phyloP scores from a whole-genome alignment of 2,329 filamentous ascomycete genomes.

The Drechslera avenae region DNA sequence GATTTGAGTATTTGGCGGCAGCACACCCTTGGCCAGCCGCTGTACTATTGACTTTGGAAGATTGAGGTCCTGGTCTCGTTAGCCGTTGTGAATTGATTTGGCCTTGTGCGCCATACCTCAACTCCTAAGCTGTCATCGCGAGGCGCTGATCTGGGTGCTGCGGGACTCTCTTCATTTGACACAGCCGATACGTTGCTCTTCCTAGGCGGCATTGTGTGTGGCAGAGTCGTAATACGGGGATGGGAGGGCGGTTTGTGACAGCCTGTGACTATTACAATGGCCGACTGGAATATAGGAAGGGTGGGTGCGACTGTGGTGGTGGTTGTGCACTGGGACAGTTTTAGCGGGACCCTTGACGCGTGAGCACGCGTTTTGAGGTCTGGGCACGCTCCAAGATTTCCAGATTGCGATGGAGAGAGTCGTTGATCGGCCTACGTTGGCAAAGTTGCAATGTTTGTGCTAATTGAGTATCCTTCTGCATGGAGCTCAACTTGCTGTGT shows the following conservation, averaged over 20 bases:
- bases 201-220: conserved; percentile 52
- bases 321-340: conserved; percentile 14
- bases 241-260: background rate
- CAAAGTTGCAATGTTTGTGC: too few relatives aligned
- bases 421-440: too few relatives aligned
- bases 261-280: too few relatives aligned
- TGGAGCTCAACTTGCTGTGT: too few relatives aligned
- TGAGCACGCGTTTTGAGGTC: conserved; percentile 33
- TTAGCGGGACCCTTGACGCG: conserved; percentile 33
- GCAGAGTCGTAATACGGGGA: background rate
- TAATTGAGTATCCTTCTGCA: too few relatives aligned
- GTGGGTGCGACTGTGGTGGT: too few relatives aligned
- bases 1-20: conserved; percentile 81
- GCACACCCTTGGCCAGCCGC: conserved; percentile 76
- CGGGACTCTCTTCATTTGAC: conserved; percentile 45
- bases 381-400: conserved; percentile 13
- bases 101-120: conserved; percentile 44
- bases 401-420: too few relatives aligned
- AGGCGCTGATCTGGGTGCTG: conserved; percentile 28
- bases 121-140: conserved; percentile 52
- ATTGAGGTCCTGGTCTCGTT: conserved; percentile 61
- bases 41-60: conserved; percentile 83
- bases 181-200: conserved; percentile 54
- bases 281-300: too few relatives aligned
- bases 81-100: background rate